Percentiles rank a stretch among this genome's conserved stretches.
Evolutionary conservation across 768 basidiomycete species (phyloP).

Genomic region (Phaeolepiota aurea): DNA sequence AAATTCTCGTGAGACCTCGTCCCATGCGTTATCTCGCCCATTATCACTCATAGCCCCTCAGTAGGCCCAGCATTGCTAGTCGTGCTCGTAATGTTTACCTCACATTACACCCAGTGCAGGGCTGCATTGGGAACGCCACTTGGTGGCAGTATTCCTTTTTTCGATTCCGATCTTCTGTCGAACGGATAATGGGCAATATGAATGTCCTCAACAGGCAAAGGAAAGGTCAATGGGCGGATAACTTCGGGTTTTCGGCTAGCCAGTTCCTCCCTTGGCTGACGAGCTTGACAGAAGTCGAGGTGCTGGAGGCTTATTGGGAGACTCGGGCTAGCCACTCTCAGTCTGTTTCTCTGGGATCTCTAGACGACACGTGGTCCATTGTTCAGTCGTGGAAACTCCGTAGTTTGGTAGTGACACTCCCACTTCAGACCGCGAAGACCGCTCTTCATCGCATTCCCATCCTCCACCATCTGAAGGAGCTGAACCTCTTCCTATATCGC

Average conservation of each 20-base stretch:
- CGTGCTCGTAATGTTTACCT: neutral
- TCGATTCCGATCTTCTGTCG: too few species aligned
- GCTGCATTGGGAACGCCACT: too few species aligned
- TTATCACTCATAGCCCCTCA: neutral
- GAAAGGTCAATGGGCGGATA: too few species aligned
- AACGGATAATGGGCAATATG: too few species aligned
- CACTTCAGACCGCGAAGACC: neutral
- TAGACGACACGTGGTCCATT: neutral
- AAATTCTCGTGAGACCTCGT: neutral
- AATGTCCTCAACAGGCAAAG: too few species aligned
- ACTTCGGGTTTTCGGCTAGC: too few species aligned
- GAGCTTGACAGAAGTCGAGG: neutral
- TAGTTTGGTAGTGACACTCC: neutral
- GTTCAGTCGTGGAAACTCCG: neutral
- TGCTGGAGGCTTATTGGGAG: neutral
- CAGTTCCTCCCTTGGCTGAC: neutral
- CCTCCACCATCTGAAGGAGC: neutral
- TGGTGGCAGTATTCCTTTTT: too few species aligned
- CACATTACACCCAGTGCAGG: neutral
- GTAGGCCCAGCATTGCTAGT: neutral
- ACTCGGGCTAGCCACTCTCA: too few species aligned
- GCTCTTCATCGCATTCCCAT: neutral
- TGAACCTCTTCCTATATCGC: neutral
- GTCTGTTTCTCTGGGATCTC: neutral
- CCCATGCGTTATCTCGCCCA: neutral